These are phyloP conservation scores for Mortierella hygrophila DNA, from an alignment of 192 early-diverging fungal species.

Conservation along the genomic window DNA sequence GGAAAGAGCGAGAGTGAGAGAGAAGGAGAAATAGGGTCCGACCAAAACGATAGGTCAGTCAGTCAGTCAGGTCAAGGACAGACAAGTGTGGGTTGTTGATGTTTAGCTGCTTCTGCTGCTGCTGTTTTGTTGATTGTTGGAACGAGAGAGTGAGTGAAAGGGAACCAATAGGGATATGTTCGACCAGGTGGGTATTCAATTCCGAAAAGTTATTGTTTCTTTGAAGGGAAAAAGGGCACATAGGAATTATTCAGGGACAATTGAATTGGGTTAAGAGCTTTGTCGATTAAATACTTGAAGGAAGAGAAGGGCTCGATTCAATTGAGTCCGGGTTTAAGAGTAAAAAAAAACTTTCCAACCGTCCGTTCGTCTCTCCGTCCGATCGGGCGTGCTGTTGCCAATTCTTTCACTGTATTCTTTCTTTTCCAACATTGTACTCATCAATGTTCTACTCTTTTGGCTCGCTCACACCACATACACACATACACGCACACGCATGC, in stretches of 20 bases:
- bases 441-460: background rate
- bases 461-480: background rate
- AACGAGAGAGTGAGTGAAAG: background rate
- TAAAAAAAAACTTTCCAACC: conserved; percentile 1
- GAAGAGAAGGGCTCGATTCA: background rate
- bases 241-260: background rate
- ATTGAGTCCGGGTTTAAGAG: background rate
- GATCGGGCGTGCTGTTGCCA: background rate
- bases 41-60: background rate
- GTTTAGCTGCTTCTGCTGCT: no score
- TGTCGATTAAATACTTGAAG: background rate
- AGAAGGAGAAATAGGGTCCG: conserved; percentile 8
- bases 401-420: background rate
- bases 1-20: background rate
- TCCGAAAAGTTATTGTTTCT: background rate
- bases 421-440: background rate
- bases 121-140: background rate
- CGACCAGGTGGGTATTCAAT: background rate
- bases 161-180: background rate
- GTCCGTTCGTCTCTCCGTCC: background rate
- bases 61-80: background rate
- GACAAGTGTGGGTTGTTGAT: background rate
- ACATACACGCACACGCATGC: background rate
- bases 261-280: background rate
- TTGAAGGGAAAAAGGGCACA: background rate